Conservation (phyloP, 768 basidiomycete genomes). For the Termitomyces sp. region DNA sequence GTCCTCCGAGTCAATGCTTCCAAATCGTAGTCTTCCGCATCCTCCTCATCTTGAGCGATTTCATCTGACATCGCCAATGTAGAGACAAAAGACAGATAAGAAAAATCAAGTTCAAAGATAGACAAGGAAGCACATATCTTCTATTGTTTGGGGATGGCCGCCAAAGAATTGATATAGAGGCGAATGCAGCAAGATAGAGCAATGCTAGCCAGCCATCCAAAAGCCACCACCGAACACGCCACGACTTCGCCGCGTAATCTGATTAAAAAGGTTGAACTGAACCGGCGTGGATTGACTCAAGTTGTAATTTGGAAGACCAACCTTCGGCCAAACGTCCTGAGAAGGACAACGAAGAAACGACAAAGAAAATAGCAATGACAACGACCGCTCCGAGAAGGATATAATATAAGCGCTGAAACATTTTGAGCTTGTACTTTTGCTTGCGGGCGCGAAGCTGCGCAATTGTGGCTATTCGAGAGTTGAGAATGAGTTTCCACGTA, state of each 20-base stretch:
- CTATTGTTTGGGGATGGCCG: slow-evolving; percentile 88
- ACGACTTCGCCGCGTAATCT: slow-evolving; percentile 93
- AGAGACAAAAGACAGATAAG: slow-evolving; percentile 31
- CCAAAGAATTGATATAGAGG: slow-evolving; percentile 87
- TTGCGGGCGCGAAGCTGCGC: slow-evolving; percentile 81
- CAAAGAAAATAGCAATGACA: slow-evolving; percentile 86
- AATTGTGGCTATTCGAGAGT: slow-evolving; percentile 67
- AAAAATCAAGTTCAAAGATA: slow-evolving; percentile 17
- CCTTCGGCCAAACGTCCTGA: slow-evolving; percentile 91
- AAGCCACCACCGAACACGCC: slow-evolving; percentile 93
- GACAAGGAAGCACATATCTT: slow-evolving; percentile 54
- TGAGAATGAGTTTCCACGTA: neutral
- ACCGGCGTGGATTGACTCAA: slow-evolving; percentile 8
- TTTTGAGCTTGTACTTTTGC: slow-evolving; percentile 79
- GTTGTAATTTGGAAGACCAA: slow-evolving; percentile 27
- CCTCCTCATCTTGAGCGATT: slow-evolving; percentile 90
- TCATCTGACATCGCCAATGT: slow-evolving; percentile 96
- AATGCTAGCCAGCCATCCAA: slow-evolving; percentile 93
- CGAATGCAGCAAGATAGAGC: slow-evolving; percentile 82
- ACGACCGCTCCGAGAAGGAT: slow-evolving; percentile 82
- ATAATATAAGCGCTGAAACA: slow-evolving; percentile 86
- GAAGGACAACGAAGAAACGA: slow-evolving; percentile 89
- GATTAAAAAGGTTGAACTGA: neutral
- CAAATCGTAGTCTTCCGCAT: slow-evolving; percentile 90
- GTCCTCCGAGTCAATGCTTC: slow-evolving; percentile 67